Evolutionary conservation across 2,329 filamentous ascomycete genomes (phyloP), one percentile per base, ranked within the genome.

Genomic region (Huntiella omanensis): DNA sequence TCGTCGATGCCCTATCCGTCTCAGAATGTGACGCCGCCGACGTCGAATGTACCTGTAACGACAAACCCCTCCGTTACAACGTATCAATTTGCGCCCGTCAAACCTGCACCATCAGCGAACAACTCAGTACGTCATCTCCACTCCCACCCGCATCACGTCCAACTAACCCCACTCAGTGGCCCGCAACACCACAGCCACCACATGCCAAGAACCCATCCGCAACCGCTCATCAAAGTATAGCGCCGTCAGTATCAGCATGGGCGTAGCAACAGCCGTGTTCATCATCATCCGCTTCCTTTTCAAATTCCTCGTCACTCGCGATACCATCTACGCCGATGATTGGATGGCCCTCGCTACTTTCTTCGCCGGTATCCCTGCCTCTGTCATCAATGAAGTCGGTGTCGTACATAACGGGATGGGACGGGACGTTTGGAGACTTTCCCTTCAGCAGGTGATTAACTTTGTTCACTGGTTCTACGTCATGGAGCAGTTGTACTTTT

Each of bases 401-500:
- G 52, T 58, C 3, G 54, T 52, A 1, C 53, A 58, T 28, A 59
- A 65, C 43, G 70, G 70, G 1, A 56, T 72, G 5, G 68, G 70
- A 5, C 60, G 54, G 13, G 70, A 74, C 41, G 59, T 71, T 12
- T 73, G 69, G 69, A 69, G 66, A 0, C 50, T 73, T 4, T 49
- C 58, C 0, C 55, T 59, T 0, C 54, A 59, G 0, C 52, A 61
- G 12, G 62, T 75, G 40, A 67, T 62, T 22, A 54, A 55, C 1
- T 67, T 73, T 22, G 54, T 61, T 5, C 57, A 59, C 19, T 62
- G 57, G 52, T 63, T 70, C 17, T 71, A 65, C 52, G 53, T 61
- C 49, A 59, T 62, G 53, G 62, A 64, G 22, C 51, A 60, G 5
- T 43, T 69, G 16, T 71, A 74, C 55, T 70, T 72, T 52, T 45